Conservation (phyloP, 208 protist genomes). For the Wallacemonas sp. region DNA sequence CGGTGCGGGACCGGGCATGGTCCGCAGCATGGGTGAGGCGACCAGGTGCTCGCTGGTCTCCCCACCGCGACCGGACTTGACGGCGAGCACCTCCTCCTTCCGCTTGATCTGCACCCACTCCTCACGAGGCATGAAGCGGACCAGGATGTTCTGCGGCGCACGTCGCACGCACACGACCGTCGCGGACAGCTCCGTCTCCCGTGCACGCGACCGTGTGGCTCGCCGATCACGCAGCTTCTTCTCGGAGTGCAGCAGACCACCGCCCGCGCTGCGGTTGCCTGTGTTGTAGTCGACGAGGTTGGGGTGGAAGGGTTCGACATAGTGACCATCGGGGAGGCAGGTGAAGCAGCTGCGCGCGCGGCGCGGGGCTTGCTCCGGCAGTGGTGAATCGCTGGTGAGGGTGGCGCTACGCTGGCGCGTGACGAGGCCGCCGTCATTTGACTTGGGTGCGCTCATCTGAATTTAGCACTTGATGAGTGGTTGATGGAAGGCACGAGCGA, state of each 20-base stretch:
- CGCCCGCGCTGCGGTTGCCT: background rate
- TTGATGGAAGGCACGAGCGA: no score
- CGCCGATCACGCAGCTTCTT: background rate
- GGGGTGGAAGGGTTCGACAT: conserved; percentile 31
- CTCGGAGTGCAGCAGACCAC: background rate
- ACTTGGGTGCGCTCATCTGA: no score
- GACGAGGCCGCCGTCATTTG: no score
- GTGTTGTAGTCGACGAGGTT: conserved; percentile 17
- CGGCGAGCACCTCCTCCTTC: conserved; percentile 25
- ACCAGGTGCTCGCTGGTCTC: conserved; percentile 31
- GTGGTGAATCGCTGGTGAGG: no score
- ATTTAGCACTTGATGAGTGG: no score
- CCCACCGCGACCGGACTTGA: conserved; percentile 5
- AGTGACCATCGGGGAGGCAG: conserved; percentile 21
- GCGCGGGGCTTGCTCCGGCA: background rate
- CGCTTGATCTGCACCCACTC: conserved; percentile 32
- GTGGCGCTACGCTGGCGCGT: no score
- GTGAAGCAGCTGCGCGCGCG: conserved; percentile 1
- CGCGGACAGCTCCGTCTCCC: conserved; percentile 10
- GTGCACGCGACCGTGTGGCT: background rate
- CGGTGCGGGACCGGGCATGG: background rate
- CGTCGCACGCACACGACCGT: conserved; percentile 29
- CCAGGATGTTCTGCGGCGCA: conserved; percentile 23
- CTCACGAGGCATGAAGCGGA: conserved; percentile 32
- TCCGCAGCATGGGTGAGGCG: conserved; percentile 2